Conservation (phyloP, 2,329 filamentous ascomycete genomes). For the Parascedosporium putredinis region DNA sequence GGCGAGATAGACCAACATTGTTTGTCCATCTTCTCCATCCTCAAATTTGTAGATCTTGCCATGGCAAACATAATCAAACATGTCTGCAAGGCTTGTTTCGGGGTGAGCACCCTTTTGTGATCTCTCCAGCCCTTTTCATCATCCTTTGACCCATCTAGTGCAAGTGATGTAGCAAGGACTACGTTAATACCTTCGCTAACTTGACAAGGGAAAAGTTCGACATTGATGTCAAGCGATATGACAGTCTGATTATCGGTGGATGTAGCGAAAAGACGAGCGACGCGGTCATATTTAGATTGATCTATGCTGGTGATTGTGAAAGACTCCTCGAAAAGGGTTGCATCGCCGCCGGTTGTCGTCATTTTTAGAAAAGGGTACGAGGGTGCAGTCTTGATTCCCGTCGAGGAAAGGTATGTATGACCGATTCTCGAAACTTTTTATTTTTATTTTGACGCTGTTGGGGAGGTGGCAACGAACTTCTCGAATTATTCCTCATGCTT, state of each 20-base stretch:
- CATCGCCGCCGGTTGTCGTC: slow-evolving; percentile 59
- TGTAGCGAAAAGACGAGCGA: slow-evolving; percentile 71
- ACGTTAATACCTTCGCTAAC: slow-evolving; percentile 69
- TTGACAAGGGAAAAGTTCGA: slow-evolving; percentile 71
- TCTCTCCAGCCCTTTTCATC: slow-evolving; percentile 76
- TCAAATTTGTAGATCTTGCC: slow-evolving; percentile 86
- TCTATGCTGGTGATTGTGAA: slow-evolving; percentile 76
- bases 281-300: slow-evolving; percentile 87
- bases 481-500: too few species aligned
- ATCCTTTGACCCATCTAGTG: slow-evolving; percentile 74
- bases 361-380: too few species aligned
- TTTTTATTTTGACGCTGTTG: too few species aligned
- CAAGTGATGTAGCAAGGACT: slow-evolving; percentile 73
- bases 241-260: slow-evolving; percentile 64
- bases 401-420: too few species aligned
- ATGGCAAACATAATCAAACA: slow-evolving; percentile 81
- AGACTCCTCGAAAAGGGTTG: slow-evolving; percentile 85
- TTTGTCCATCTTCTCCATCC: slow-evolving; percentile 67
- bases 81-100: slow-evolving; percentile 58
- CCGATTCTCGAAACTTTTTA: too few species aligned
- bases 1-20: slow-evolving; percentile 56
- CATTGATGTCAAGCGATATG: slow-evolving; percentile 87
- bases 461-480: too few species aligned
- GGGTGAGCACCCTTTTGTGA: slow-evolving; percentile 42
- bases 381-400: too few species aligned